A percentile compares a stretch with the other conserved stretches of the same genome.
phyloP scores from a whole-genome alignment of 2,329 filamentous ascomycete genomes.

The Pseudocercospora cruenta region DNA sequence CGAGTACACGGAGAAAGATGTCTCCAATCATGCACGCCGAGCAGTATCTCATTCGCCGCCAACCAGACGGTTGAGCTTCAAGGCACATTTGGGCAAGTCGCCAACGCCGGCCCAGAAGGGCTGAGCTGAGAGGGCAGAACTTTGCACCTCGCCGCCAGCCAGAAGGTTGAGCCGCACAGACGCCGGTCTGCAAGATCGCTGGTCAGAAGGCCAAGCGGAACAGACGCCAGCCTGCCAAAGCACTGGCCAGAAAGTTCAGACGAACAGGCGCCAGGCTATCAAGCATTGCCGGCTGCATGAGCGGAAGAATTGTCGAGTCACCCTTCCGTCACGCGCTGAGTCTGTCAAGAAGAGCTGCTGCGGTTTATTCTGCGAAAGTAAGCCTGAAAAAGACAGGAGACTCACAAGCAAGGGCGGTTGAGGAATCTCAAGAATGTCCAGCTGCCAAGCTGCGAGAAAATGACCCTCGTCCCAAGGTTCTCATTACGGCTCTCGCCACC shows the following conservation, averaged over 20 bases:
- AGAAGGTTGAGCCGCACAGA: background rate
- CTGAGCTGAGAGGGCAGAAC: background rate
- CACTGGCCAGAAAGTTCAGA: background rate
- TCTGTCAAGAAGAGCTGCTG: background rate
- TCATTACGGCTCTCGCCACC: background rate
- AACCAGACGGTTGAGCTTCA: background rate
- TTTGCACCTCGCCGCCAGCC: background rate
- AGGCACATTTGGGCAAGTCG: background rate
- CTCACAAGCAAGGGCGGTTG: background rate
- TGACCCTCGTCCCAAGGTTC: background rate
- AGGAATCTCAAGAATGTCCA: background rate
- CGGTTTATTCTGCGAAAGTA: background rate
- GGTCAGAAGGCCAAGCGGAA: background rate
- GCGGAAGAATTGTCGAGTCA: background rate
- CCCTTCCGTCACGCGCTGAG: background rate
- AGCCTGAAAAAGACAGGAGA: background rate
- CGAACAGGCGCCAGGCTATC: background rate
- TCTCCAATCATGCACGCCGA: background rate
- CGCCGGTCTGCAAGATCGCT: too few species aligned
- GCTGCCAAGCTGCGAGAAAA: too few species aligned
- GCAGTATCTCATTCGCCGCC: background rate
- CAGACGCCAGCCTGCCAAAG: background rate
- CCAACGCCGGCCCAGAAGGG: background rate
- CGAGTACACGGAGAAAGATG: background rate
- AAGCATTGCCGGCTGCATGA: background rate